Evolutionary conservation across 2,329 filamentous ascomycete species (phyloP), one percentile per base, ranked within the genome.

Genomic region (Botryotinia calthae): DNA sequence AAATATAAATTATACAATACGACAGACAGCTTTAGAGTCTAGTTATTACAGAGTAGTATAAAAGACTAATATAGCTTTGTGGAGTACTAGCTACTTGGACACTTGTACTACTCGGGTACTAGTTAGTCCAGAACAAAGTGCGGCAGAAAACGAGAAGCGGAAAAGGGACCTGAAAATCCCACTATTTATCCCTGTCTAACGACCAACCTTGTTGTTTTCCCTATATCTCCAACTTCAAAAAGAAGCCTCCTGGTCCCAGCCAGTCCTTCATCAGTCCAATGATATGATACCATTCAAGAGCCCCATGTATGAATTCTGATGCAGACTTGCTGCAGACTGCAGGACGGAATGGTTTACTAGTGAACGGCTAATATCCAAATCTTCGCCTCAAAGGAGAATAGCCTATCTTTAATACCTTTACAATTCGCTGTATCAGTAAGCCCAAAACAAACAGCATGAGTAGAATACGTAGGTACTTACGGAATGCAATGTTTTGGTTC

Each of bases 241-340:
- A 71, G 70, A 37, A 37, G 51, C 18, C 61, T 46, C 65, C 72
- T 65, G 54, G 40, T 72, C 70, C 46, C 62, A 54, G 59, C 62
- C 42, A 42, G 71, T 44, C 73, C 72, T 69, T 65, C 65, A 74
- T 73, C 71, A 75, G 73, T 72, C 76, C 76, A 77, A 76, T 76
- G 72, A 74, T 65, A 76, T 73, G 73, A 67, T 71, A 28, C 69
- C 73, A 73, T 28, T 37, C 76, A 70, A 70, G 64, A 51, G 74
- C 75, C 75, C 75, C 76, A 71, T 76, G 75, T 70, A 59, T 54
- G 62, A 72, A 73, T 70, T 74, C 73, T 65, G 51, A 28, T 56
- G 51, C 51, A 56, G 51, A 56, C 51, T 4, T 56, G 51, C 51
- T 28, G 42, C 42, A 65, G 61, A n/a, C 22, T 31, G 42, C 62